Evolutionary conservation across 2,329 filamentous ascomycete genomes (phyloP).

Genomic region (Microdochium bolleyi): DNA sequence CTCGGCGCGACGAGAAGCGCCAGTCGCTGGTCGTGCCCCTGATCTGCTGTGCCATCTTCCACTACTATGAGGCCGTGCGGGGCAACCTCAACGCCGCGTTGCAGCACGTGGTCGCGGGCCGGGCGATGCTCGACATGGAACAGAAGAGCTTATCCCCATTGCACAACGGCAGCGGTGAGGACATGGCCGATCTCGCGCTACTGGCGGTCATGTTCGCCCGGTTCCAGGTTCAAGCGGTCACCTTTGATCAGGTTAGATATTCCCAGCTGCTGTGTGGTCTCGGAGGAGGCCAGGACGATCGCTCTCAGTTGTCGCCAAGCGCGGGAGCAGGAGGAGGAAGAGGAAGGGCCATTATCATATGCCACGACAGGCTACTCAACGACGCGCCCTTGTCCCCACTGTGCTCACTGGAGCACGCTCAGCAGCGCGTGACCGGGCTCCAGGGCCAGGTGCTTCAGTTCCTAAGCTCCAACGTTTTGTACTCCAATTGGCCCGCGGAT

Average conservation of each 20-base stretch:
- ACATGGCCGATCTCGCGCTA: background rate
- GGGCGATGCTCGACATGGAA: background rate
- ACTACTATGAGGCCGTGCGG: conserved; percentile 6
- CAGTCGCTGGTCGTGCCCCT: conserved; percentile 1
- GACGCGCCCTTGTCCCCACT: background rate
- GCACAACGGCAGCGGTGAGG: background rate
- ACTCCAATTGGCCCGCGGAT: background rate
- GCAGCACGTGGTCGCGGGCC: conserved; percentile 3
- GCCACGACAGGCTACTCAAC: background rate
- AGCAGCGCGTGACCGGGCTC: background rate
- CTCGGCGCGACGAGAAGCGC: too few relatives aligned
- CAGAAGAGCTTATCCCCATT: background rate
- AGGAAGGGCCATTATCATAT: too few relatives aligned
- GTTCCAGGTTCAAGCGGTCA: background rate
- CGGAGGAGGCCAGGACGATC: background rate
- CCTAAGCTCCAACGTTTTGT: background rate
- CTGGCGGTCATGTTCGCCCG: background rate
- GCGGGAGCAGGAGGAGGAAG: too few relatives aligned
- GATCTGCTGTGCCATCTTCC: conserved; percentile 7
- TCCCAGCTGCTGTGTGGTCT: background rate
- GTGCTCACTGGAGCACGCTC: background rate
- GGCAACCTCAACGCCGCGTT: conserved; percentile 6
- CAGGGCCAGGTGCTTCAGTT: background rate
- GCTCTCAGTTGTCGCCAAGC: too few relatives aligned
- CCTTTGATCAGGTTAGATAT: background rate